Conservation (phyloP, 495 filamentous ascomycete genomes). For the Neurospora sp. region DNA sequence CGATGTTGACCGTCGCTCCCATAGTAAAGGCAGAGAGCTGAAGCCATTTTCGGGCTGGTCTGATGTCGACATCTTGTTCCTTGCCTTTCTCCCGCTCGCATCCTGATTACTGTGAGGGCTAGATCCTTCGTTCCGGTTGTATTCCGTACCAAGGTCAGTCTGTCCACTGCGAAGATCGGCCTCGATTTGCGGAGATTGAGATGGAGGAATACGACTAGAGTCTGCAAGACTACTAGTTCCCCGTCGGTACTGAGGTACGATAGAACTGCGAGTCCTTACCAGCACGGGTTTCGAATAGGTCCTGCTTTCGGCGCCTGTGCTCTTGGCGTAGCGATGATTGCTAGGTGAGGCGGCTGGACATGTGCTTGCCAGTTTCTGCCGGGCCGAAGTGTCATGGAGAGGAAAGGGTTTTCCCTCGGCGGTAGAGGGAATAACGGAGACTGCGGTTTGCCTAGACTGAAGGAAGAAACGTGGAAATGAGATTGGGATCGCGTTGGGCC, state of each 20-base stretch:
- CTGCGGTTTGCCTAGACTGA: slow-evolving; percentile 28
- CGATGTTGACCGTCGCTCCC: slow-evolving; percentile 12
- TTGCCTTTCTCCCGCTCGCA: not conserved
- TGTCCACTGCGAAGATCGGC: not conserved
- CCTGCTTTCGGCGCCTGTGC: slow-evolving; percentile 36
- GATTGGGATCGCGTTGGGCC: slow-evolving; percentile 17
- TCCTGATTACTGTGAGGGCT: not conserved
- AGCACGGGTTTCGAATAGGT: slow-evolving; percentile 48
- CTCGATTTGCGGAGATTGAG: not conserved
- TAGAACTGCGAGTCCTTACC: slow-evolving; percentile 32
- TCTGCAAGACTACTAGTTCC: slow-evolving; percentile 16
- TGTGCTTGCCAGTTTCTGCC: slow-evolving; percentile 36
- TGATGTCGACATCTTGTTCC: not conserved
- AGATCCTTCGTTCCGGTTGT: not conserved
- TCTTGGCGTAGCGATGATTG: slow-evolving; percentile 31
- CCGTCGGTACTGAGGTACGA: slow-evolving; percentile 10
- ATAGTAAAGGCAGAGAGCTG: slow-evolving; percentile 10
- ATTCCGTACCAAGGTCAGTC: not conserved
- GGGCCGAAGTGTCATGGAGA: slow-evolving; percentile 30
- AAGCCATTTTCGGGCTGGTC: slow-evolving; percentile 19
- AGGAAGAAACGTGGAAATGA: slow-evolving; percentile 29
- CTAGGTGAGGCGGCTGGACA: slow-evolving; percentile 26
- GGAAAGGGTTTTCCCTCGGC: slow-evolving; percentile 37
- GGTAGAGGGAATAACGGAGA: slow-evolving; percentile 32
- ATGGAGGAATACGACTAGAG: slow-evolving; percentile 19